phyloP scores from a whole-genome alignment of 176 grass and related monocot species.

The Pharus latifolius region DNA sequence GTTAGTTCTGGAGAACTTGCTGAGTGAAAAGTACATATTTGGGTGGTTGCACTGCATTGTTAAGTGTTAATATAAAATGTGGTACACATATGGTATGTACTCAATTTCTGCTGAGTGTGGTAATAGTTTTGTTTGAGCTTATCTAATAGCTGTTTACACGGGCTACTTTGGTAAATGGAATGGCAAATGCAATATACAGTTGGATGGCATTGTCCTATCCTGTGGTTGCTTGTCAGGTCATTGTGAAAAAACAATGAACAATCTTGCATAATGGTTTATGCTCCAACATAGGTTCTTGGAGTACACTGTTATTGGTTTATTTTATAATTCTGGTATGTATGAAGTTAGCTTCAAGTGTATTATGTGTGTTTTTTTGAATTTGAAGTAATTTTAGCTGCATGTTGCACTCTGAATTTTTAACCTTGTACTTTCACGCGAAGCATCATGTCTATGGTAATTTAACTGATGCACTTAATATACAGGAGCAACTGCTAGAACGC shows the following conservation, averaged over 20 bases:
- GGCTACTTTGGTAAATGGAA: too few relatives aligned
- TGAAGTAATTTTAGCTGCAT: background rate
- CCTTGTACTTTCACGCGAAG: background rate
- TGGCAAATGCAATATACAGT: too few relatives aligned
- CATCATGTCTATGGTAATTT: background rate
- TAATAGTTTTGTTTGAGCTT: too few relatives aligned
- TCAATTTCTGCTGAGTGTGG: too few relatives aligned
- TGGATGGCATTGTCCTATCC: background rate
- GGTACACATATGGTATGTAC: too few relatives aligned
- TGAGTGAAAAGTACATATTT: background rate
- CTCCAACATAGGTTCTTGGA: background rate
- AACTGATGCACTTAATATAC: too few relatives aligned
- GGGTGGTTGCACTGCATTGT: background rate
- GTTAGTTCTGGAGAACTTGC: background rate
- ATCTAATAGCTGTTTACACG: too few relatives aligned
- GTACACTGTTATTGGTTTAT: background rate
- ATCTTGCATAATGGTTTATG: background rate
- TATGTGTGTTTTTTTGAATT: background rate
- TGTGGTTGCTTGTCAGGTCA: too few relatives aligned
- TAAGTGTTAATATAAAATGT: too few relatives aligned
- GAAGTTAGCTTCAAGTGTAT: background rate
- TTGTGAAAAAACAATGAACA: too few relatives aligned
- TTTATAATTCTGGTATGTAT: background rate
- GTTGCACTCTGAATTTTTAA: background rate
- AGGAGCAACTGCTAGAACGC: slow-evolving; percentile 94